A percentile compares a stretch with the other conserved stretches of the same genome.
Evolutionary conservation across 352 stramenopile genomes (phyloP).

Genomic region (Phytophthora pseudosyringae): DNA sequence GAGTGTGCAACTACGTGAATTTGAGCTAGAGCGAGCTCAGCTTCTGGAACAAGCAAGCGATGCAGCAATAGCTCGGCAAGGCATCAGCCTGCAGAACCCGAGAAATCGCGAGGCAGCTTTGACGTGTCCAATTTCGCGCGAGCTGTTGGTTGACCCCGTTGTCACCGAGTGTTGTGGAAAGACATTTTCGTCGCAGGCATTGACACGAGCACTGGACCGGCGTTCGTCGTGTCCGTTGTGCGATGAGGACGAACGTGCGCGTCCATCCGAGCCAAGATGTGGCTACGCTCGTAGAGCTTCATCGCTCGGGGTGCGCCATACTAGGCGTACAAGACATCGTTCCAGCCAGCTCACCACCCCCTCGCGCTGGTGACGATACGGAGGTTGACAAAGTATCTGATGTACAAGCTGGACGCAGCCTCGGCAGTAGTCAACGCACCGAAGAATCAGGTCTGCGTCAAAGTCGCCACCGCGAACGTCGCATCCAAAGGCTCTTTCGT

Average conservation of each 20-base stretch:
- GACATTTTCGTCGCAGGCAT: slow-evolving; percentile 6
- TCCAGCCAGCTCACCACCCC: neutral
- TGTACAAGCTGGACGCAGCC: neutral
- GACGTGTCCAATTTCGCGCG: slow-evolving; percentile 7
- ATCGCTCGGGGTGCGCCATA: slow-evolving; percentile 2
- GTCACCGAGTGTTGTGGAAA: slow-evolving; percentile 17
- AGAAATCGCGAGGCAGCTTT: slow-evolving; percentile 5
- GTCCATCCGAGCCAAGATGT: slow-evolving; percentile 9
- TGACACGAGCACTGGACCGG: neutral
- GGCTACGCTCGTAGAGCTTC: slow-evolving; percentile 8
- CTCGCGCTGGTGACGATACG: neutral
- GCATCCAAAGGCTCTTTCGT: neutral
- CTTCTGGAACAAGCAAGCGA: slow-evolving; percentile 13
- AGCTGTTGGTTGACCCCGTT: slow-evolving; percentile 19
- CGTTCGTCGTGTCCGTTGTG: slow-evolving; percentile 9
- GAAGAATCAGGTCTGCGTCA: neutral
- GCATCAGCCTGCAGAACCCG: neutral
- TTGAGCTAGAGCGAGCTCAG: slow-evolving; percentile 15
- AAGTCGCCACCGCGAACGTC: neutral
- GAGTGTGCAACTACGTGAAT: slow-evolving; percentile 1
- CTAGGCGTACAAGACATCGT: neutral
- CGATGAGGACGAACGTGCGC: neutral
- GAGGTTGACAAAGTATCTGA: neutral
- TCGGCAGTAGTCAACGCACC: neutral
- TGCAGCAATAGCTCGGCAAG: neutral